phyloP scores from a whole-genome alignment of 164 flowering plant genomes.

The Annona cherimola region DNA sequence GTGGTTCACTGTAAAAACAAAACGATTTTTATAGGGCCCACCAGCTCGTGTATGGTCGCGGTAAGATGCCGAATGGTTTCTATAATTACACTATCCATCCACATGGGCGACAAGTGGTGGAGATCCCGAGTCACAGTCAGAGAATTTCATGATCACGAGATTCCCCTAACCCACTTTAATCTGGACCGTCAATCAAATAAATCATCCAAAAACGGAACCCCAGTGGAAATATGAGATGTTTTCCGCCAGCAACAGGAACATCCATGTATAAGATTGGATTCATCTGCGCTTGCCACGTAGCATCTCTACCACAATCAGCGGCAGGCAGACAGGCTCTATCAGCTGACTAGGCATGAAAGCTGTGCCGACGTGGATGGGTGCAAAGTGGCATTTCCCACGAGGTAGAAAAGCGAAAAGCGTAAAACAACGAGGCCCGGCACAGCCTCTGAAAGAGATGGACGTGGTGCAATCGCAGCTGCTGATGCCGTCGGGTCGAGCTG shows the following conservation, averaged over 20 bases:
- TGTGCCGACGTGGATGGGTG: slow-evolving; percentile 4
- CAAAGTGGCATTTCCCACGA: slow-evolving; percentile 15
- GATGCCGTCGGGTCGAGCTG: slow-evolving; percentile 34
- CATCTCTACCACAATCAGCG: neutral
- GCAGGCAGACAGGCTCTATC: slow-evolving; percentile 12
- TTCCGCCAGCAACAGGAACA: neutral
- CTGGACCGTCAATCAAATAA: too few relatives aligned
- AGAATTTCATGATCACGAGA: too few relatives aligned
- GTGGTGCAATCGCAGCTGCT: slow-evolving; percentile 22
- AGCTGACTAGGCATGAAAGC: neutral
- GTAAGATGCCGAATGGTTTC: too few relatives aligned
- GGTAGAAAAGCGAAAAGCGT: slow-evolving; percentile 3
- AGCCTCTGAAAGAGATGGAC: slow-evolving; percentile 6
- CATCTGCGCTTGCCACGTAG: slow-evolving; percentile 24
- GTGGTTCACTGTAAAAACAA: too few relatives aligned
- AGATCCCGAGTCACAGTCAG: too few relatives aligned
- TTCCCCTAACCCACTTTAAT: too few relatives aligned
- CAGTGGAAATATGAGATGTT: neutral
- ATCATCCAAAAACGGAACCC: too few relatives aligned
- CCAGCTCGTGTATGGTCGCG: too few relatives aligned
- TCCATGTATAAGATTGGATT: too few relatives aligned
- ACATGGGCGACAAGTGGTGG: too few relatives aligned
- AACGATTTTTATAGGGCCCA: too few relatives aligned
- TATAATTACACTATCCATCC: too few relatives aligned
- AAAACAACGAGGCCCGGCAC: slow-evolving; percentile 2